Evolutionary conservation across 1,139 yeast species (phyloP).

Genomic region (Suzukiozyma palmioleophila): DNA sequence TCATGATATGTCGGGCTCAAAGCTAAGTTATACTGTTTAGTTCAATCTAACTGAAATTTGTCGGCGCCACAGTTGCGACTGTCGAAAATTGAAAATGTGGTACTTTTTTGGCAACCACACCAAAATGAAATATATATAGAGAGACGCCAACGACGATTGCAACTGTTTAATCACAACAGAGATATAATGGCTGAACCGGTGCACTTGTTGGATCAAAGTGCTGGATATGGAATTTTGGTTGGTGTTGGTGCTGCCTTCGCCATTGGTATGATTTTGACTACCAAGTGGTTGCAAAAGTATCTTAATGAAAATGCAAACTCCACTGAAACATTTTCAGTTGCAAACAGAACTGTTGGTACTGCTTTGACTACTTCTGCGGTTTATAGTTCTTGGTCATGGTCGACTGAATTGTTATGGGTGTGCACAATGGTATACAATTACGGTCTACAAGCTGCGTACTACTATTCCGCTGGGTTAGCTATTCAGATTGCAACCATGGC

Average conservation of each 20-base stretch:
- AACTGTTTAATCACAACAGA: background rate
- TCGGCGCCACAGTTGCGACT: background rate
- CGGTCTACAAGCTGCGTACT: constrained; percentile 25
- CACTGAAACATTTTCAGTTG: constrained; percentile 29
- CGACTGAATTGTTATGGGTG: constrained; percentile 25
- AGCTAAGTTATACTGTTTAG: too few species aligned
- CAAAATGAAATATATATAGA: too few species aligned
- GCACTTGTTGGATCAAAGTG: constrained; percentile 18
- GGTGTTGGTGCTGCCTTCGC: constrained; percentile 30
- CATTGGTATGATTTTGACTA: constrained; percentile 23
- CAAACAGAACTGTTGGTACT: constrained; percentile 23
- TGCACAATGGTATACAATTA: constrained; percentile 24
- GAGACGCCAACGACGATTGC: too few species aligned
- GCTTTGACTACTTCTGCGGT: constrained; percentile 25
- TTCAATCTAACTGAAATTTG: too few species aligned
- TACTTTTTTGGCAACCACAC: background rate
- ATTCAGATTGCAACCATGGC: constrained; percentile 28
- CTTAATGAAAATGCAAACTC: constrained; percentile 24
- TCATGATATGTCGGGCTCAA: too few species aligned
- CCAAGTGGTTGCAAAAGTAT: constrained; percentile 20
- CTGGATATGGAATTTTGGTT: constrained; percentile 26
- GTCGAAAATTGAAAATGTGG: constrained; percentile 1
- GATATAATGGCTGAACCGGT: constrained; percentile 8
- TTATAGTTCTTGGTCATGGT: constrained; percentile 29
- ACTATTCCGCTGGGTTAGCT: constrained; percentile 25